Base-by-base conservation (phyloP, 2,329 filamentous ascomycete genomes). In the Penicillium crustosum region DNA sequence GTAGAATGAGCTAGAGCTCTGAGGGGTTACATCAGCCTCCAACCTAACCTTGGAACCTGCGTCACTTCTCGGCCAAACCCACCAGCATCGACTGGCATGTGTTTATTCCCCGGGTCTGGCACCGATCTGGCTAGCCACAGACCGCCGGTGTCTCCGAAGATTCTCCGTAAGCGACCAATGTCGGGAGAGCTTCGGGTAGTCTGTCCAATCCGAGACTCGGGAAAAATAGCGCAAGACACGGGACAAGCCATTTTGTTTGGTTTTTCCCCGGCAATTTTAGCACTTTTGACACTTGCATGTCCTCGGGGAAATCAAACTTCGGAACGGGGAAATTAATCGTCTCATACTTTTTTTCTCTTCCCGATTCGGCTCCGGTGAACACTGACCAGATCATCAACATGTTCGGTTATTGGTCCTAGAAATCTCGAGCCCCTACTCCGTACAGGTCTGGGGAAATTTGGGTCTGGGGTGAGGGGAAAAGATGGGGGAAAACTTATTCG, bases 161-260 rank as follows among this genome's bases (percentile, higher is more conserved):
- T 64, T 60, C 54, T 2, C 64, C 62, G 58, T 47, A 12, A 17
- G 43, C 58, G 59, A 48, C 23, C 50, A 59, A 54, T 44, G 15
- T 61, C 63, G 63, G 63, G 48, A 48, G 12, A 55, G 47, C 39
- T 19, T 60, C 64, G 64, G 62, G 47, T 44, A n/a, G 13, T 7
- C 8, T 7, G 58, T 53, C 64, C 64, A 66, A 65, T 66, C 61
- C 50, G 12, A 23, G 44, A 2, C 57, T 33, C 61, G 61, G 64
- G 54, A 61, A 61, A 63, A 62, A 61, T 60, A 9, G 53, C 59
- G 57, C 61, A 62, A 4, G 12, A 3, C 43, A 13, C 21, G 17
- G 43, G 45, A 49, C 45, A 5, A 36, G 21, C 45, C n/a, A 13
- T 13, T 35, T 35, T 15, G 13, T 15, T 42, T 42, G 7, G 6